Base-by-base conservation (phyloP, 2,329 filamentous ascomycete genomes). In the Dactylellina parvicollis region DNA sequence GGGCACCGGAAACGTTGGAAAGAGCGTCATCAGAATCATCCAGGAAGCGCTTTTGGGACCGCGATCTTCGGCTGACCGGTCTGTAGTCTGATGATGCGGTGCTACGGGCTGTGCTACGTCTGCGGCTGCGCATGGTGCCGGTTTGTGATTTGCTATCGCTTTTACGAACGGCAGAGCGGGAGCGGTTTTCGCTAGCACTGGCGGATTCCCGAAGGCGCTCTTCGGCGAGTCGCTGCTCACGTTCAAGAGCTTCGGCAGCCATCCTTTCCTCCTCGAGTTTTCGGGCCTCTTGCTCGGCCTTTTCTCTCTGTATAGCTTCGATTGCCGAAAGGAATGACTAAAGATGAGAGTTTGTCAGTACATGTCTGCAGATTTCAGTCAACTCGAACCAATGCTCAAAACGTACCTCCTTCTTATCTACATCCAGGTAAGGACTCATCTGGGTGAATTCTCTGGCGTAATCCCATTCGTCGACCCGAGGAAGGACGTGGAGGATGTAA, bases 401-500 rank as follows among this genome's bases (percentile, higher is more conserved):
- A 34, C 61, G 12, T 67, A 78, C 77, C 55, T 78, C 76, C 70
- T 76, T 77, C 65, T 76, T 76, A 82, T 98, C 95, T 57, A 97
- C 94, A 80, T 98, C 94, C 0, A 99, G 85, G 24, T 96, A 88
- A 49, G 94, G 89, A 80, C 89, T 95, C 78, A 92, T 87, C 78
- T 85, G 88, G 78, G 98, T 96, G 80, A 98, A 98, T 77, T 96
- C 91, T 71, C 88, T 87, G 2, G 95, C 92, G 78, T 97, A 97
- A 69, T 96, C 92, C 95, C 95, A 99, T 82, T 98, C 92, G 64
- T 92, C 89, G 77, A 97, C 98, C 59, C 92, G 87, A 3, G 94
- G 88, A n/a, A 99, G 87, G 5, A 98, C 92, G 79, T 99, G 95
- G 3, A 99, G 85, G 0, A 92, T 96, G 80, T 97, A 99, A 7